A percentile compares a stretch with the other conserved stretches of the same genome.
phyloP scores from a whole-genome alignment of 495 filamentous ascomycete species.

The Penicillium bialowiezense region DNA sequence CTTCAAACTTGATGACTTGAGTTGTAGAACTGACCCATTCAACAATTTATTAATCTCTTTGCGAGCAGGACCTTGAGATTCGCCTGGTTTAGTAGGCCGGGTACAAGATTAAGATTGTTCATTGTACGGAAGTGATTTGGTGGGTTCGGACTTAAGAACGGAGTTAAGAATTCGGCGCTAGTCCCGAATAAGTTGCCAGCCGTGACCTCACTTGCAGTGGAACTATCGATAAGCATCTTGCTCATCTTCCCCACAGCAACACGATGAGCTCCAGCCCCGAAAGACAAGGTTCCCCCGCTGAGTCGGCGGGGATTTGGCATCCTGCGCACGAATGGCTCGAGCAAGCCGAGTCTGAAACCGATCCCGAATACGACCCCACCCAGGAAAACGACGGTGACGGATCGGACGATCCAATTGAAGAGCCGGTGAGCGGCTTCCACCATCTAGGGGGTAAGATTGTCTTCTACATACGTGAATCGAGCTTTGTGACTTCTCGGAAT shows the following conservation, averaged over 20 bases:
- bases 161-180: neutral
- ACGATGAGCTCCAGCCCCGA: conserved; percentile 14
- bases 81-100: no score
- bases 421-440: conserved; percentile 54
- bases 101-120: no score
- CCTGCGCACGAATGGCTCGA: conserved; percentile 44
- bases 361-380: conserved; percentile 23
- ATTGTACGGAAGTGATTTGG: no score
- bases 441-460: conserved; percentile 7
- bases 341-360: conserved; percentile 29
- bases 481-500: no score
- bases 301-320: conserved; percentile 24
- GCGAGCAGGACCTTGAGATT: no score
- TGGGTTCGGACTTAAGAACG: neutral
- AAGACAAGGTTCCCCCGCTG: conserved; percentile 2
- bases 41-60: no score
- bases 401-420: conserved; percentile 31
- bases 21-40: no score
- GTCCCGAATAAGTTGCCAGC: no score
- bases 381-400: no score
- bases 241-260: conserved; percentile 4
- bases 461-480: no score
- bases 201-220: conserved; percentile 4
- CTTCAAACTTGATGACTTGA: no score
- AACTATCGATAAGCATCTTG: conserved; percentile 29